These are phyloP conservation scores for Eimeria necatrix DNA, from an alignment of 169 alveolate genomes.

Conservation along the genomic window DNA sequence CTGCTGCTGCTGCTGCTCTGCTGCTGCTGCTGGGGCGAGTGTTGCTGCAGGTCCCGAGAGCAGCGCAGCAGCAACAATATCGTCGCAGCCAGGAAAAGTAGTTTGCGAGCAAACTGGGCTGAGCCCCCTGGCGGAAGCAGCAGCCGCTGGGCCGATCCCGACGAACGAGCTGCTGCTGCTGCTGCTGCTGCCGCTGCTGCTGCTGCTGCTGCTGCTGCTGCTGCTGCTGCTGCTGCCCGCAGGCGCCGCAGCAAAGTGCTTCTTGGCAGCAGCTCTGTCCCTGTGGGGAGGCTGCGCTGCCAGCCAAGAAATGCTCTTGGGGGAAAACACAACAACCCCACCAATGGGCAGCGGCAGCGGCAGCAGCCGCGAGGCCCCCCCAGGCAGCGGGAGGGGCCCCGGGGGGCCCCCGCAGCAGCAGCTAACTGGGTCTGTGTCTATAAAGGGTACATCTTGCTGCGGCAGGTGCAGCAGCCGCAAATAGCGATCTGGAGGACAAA, in stretches of 20 bases:
- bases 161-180: constrained; percentile 38
- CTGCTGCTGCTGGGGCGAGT: background rate
- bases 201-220: background rate
- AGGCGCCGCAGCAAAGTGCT: background rate
- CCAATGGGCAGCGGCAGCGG: background rate
- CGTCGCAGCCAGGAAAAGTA: constrained; percentile 56
- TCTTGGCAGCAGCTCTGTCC: background rate
- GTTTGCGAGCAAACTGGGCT: background rate
- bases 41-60: constrained; percentile 1
- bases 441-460: background rate
- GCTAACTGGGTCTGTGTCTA: background rate
- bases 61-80: constrained; percentile 56
- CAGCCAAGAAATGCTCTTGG: background rate
- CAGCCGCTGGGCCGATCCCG: background rate
- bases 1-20: constrained; percentile 64
- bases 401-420: constrained; percentile 47
- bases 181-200: constrained; percentile 55
- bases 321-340: constrained; percentile 3
- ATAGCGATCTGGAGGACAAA: background rate
- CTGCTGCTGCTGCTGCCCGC: background rate
- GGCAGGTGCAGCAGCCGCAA: constrained; percentile 25
- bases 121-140: constrained; percentile 34
- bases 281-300: background rate
- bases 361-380: constrained; percentile 2
- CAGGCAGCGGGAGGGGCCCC: constrained; percentile 45